Conservation (phyloP, 345 rosid genomes). For the Salix caprea region DNA sequence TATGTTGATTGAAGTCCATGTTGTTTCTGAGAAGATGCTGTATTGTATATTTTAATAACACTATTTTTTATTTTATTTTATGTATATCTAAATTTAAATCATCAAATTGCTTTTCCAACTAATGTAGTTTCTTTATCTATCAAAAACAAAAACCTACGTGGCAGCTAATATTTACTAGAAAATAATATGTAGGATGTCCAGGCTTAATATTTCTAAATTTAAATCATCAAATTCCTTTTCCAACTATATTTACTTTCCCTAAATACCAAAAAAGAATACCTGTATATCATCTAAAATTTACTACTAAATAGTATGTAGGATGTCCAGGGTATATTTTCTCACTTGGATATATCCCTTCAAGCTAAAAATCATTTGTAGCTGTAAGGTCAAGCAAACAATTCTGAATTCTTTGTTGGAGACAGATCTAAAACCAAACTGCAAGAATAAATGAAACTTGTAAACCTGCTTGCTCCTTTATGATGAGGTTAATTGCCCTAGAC, state of each 20-base stretch:
- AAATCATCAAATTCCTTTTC: neutral
- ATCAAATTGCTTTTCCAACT: neutral
- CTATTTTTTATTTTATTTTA: neutral
- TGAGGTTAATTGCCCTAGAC: slow-evolving; percentile 10
- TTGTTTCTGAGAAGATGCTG: too few relatives aligned
- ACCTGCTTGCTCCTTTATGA: neutral
- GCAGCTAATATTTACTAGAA: neutral
- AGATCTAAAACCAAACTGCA: neutral
- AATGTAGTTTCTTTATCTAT: neutral
- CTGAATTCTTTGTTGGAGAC: neutral
- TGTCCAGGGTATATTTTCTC: neutral
- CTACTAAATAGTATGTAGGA: neutral
- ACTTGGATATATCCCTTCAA: neutral
- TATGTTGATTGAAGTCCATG: neutral
- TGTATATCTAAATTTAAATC: neutral
- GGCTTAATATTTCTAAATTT: neutral
- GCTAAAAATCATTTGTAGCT: neutral
- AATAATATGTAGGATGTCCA: neutral
- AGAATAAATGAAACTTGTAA: neutral
- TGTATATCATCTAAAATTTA: neutral
- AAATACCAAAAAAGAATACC: neutral
- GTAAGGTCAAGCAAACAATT: neutral
- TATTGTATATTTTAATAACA: neutral
- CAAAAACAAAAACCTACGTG: neutral
- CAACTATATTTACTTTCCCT: neutral